Base-by-base conservation (phyloP, 2,329 filamentous ascomycete species). In the Fusarium nelsonii region DNA sequence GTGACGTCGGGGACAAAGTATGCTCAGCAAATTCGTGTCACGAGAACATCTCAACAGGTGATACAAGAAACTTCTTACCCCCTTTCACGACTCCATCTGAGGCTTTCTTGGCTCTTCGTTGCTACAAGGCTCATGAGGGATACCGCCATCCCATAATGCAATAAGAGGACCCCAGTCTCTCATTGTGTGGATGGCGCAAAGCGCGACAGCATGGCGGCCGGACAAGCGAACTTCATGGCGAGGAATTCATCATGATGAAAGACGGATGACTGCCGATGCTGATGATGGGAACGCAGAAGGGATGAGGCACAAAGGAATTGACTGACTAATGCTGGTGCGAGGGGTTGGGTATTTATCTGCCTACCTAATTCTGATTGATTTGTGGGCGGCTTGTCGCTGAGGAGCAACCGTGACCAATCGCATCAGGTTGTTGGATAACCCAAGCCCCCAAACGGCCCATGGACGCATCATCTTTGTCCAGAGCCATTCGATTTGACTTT, bases 261-360 rank as follows among this genome's bases (percentile, higher is more conserved):
- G 32, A 60, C 28, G 28, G 18, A 49, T 26, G 23, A 18, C 23
- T 37, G 16, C 15, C 33, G 33, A 50, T 40, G 8, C 28, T 46
- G 43, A 36, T 45, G 43, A 20, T 36, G 23, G 50, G 45, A 43
- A 50, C 16, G 48, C 16, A 20, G 26, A 28, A 53, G 18, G 28
- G 64, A 53, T 68, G 64, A 63, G 39, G 40, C 43, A 64, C 61
- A 49, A 67, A 63, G 40, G 33, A 34, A 41, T 33, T 16, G 16
- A 48, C 43, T 61, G 50, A 63, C 44, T 40, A 57, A 63, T 63
- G 30, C 32, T 36, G 32, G 26, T 28, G 60, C 30, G 57, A 53
- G 65, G 65, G 43, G 39, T 63, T 55, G 44, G 58, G 46, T 48
- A 50, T 56, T 65, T 68, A 68, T 65, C 39, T 58, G 14, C 23